Conservation (phyloP, 192 early-diverging fungal genomes). For the Gamsiella multidivaricata region DNA sequence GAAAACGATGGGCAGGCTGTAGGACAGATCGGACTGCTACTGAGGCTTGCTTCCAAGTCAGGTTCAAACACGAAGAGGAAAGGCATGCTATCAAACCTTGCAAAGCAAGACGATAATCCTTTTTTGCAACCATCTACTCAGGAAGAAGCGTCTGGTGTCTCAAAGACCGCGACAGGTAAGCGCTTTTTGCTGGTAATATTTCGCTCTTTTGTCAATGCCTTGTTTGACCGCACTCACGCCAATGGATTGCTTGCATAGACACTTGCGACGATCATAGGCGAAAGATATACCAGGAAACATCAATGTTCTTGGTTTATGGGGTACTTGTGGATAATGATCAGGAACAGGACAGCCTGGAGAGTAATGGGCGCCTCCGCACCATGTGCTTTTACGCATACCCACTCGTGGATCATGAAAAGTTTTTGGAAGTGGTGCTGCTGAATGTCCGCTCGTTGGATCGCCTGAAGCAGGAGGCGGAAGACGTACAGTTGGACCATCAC, state of each 20-base stretch:
- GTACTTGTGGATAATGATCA: conserved; percentile 4
- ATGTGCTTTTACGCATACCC: conserved; percentile 38
- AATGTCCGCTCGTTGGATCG: conserved; percentile 16
- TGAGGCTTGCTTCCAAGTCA: conserved; percentile 17
- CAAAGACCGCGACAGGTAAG: neutral
- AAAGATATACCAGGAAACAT: conserved; percentile 19
- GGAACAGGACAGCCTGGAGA: neutral
- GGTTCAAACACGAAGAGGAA: conserved; percentile 13
- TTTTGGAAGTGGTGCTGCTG: conserved; percentile 18
- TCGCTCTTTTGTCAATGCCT: neutral
- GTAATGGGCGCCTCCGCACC: neutral
- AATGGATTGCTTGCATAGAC: neutral
- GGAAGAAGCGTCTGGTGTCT: neutral
- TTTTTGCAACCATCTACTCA: conserved; percentile 15
- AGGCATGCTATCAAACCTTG: neutral
- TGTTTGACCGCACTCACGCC: neutral
- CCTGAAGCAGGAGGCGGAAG: conserved; percentile 10
- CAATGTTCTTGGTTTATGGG: conserved; percentile 40
- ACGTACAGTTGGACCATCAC: neutral
- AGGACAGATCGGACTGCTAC: conserved; percentile 19
- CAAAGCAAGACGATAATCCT: conserved; percentile 32
- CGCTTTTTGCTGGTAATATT: too few relatives aligned
- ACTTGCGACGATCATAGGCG: neutral
- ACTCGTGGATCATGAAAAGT: conserved; percentile 15
- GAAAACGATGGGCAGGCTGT: conserved; percentile 6